phyloP scores from a whole-genome alignment of 768 basidiomycete species.

The Baorangia bicolor region DNA sequence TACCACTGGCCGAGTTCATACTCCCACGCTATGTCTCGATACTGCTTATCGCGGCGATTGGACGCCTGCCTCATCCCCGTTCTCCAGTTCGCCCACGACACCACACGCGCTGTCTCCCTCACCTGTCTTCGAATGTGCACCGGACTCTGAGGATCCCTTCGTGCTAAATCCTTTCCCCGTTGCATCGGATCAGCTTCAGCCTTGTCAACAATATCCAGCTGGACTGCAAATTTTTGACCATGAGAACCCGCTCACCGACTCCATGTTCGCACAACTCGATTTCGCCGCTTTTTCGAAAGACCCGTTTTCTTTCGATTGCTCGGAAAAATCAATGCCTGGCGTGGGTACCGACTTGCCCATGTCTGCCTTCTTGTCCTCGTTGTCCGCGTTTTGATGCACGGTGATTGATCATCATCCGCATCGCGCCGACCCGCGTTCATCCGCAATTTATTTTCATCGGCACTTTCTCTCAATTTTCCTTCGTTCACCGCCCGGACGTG shows the following conservation, averaged over 20 bases:
- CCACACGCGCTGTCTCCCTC: constrained; percentile 38
- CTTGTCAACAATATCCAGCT: constrained; percentile 23
- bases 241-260: constrained; percentile 7
- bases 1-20: constrained; percentile 24
- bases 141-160: constrained; percentile 25
- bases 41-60: constrained; percentile 40
- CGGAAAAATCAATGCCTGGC: constrained; percentile 22
- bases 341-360: constrained; percentile 30
- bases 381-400: constrained; percentile 29
- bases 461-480: background rate
- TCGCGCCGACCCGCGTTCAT: constrained; percentile 3
- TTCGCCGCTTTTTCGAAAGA: constrained; percentile 26
- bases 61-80: constrained; percentile 43
- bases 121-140: constrained; percentile 22
- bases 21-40: constrained; percentile 40
- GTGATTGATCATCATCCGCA: background rate
- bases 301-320: constrained; percentile 23
- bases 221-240: constrained; percentile 21
- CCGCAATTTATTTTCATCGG: constrained; percentile 3
- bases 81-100: constrained; percentile 44
- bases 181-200: constrained; percentile 8
- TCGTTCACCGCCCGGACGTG: constrained; percentile 3
- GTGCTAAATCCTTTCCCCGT: constrained; percentile 18
- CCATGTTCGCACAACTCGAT: constrained; percentile 20
- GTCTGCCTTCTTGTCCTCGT: constrained; percentile 33